Conservation (phyloP, 345 rosid genomes). For the Eucalyptus erythrocorys region DNA sequence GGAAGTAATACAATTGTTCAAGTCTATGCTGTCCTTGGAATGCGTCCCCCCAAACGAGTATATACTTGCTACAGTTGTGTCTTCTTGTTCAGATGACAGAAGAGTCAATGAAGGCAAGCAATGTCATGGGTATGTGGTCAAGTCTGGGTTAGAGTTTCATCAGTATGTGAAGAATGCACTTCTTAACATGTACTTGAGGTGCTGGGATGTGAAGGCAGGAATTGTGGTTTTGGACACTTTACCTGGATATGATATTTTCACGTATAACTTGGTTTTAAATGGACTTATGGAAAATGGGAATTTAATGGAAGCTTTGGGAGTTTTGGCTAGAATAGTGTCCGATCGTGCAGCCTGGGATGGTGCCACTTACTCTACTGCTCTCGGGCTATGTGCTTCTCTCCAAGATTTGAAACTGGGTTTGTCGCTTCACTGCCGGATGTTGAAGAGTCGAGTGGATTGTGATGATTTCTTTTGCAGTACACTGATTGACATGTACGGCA, state of each 20-base stretch:
- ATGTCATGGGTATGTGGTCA: constrained; percentile 53
- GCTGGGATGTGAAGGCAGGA: constrained; percentile 27
- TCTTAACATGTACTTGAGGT: constrained; percentile 38
- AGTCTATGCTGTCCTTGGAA: constrained; percentile 28
- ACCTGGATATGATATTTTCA: constrained; percentile 28
- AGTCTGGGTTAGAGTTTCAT: constrained; percentile 46
- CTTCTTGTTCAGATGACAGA: constrained; percentile 34
- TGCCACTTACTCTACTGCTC: constrained; percentile 35
- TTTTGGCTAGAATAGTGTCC: constrained; percentile 30
- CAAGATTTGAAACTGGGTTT: constrained; percentile 41
- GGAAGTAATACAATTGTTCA: constrained; percentile 46
- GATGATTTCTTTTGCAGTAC: constrained; percentile 33
- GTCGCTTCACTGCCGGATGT: constrained; percentile 43
- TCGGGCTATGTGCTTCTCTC: constrained; percentile 41
- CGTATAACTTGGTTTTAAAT: constrained; percentile 47
- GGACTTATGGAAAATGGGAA: constrained; percentile 43
- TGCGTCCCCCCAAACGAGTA: constrained; percentile 44
- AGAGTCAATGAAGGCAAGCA: constrained; percentile 50
- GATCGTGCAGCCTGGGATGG: constrained; percentile 36
- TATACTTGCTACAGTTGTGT: constrained; percentile 39
- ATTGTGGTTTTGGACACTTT: constrained; percentile 21
- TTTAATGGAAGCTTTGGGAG: constrained; percentile 32
- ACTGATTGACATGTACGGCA: constrained; percentile 69
- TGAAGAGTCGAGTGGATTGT: constrained; percentile 16
- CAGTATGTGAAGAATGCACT: constrained; percentile 53